Evolutionary conservation across 352 stramenopile species (phyloP), one percentile per base, ranked within the genome.

Genomic region (Phytophthora multivora): DNA sequence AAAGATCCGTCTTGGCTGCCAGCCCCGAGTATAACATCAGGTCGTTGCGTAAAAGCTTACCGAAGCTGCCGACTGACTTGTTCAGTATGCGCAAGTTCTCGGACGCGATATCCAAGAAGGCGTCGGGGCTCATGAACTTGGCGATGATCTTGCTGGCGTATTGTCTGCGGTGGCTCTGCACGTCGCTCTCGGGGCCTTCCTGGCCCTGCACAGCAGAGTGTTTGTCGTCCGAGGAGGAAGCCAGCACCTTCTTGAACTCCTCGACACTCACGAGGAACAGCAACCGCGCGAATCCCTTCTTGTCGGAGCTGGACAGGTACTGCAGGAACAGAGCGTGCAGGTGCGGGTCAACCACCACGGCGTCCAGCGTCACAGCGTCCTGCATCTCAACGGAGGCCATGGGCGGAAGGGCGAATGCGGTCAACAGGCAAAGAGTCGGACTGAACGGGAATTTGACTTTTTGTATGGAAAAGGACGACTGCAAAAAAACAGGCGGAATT

Each of bases 211-310:
- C 28, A 8, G 62, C 26, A 4, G 42, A 35, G 11, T 47, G 46
- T 19, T 66, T 52, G 47, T 55, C 43, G 8, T 36, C 18, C 4
- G 11, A 19, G 11, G 18, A 31, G n/a, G 39, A 30, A 8, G 30
- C 63, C 43, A 91, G 63, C 7, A 92, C 72, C 46, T 91, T 91
- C 73, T 95, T 95, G 71, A 93, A 95, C 63, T 95, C 86, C 19
- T 95, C 86, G 4, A 95, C 86, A 40, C 84, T 93, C 55, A 95
- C 86, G n/a, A 95, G 74, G 49, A 95, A 95, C 36, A 95, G 69
- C 33, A 95, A 64, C 4, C 82, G 86, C 35, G 86, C 82, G 57
- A 95, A 95, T 21, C 65, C 77, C 51, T 87, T 91, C 61, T 75
- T 75, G 69, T 95, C 80, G 25, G 73, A 57, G 11, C 49, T 42